A percentile compares a stretch with the other conserved stretches of the same genome.
Conservation (phyloP, 495 filamentous ascomycete species). For the Gamarada debralockiae region DNA sequence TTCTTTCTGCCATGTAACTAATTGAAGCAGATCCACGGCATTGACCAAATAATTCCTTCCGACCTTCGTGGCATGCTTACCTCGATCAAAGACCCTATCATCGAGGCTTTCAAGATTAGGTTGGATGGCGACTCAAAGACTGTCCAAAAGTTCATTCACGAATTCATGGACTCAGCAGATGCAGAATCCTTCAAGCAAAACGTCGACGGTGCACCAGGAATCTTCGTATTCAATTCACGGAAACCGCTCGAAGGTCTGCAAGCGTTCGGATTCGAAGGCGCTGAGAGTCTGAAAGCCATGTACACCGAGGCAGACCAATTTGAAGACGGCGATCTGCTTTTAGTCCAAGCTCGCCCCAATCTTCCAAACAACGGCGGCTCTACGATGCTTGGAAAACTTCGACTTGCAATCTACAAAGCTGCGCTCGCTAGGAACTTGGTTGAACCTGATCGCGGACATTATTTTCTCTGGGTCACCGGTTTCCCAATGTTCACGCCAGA, state of each 20-base stretch:
- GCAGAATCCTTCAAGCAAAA: slow-evolving; percentile 57
- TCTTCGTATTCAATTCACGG: slow-evolving; percentile 67
- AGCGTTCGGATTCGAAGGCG: slow-evolving; percentile 70
- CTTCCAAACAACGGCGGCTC: slow-evolving; percentile 61
- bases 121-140: slow-evolving; percentile 30
- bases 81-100: slow-evolving; percentile 51
- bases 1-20: not conserved
- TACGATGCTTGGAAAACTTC: slow-evolving; percentile 74
- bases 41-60: slow-evolving; percentile 59
- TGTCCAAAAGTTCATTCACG: slow-evolving; percentile 55
- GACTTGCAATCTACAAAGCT: slow-evolving; percentile 63
- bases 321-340: slow-evolving; percentile 69
- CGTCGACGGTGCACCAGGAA: slow-evolving; percentile 66
- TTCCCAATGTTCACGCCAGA: slow-evolving; percentile 88
- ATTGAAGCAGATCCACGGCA: slow-evolving; percentile 48
- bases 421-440: slow-evolving; percentile 59
- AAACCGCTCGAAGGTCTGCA: slow-evolving; percentile 71
- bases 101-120: slow-evolving; percentile 68
- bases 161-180: slow-evolving; percentile 66
- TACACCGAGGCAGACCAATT: slow-evolving; percentile 4
- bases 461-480: slow-evolving; percentile 78
- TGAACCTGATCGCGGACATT: slow-evolving; percentile 48
- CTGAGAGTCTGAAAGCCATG: slow-evolving; percentile 39
- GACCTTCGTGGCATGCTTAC: slow-evolving; percentile 72
- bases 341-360: slow-evolving; percentile 73